Evolutionary conservation across 768 basidiomycete species (phyloP), one percentile per base, ranked within the genome.

Genomic region (Lactarius sanguifluus): DNA sequence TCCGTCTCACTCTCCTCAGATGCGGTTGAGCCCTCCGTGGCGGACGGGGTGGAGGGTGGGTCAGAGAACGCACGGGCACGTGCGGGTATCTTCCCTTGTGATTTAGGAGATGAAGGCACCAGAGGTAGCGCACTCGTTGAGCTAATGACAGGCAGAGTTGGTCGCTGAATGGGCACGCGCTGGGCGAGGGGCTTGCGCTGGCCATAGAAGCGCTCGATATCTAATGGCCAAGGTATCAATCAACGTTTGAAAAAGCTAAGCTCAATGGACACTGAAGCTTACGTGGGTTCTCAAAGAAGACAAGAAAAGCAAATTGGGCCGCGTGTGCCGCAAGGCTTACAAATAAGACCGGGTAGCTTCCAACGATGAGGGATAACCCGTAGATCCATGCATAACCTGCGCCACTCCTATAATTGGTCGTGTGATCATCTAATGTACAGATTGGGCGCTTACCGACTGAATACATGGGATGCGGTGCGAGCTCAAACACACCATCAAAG

Each of bases 281-380:
- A 96, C 95, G 97, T 68, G 97, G 96, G 73, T 96, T 98, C 79
- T 98, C 97, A 72, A 99, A 98, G 76, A 89, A 89, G 18, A 95
- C 83, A 61, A 99, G 81, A 83, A 99, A 99, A 1, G 89, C 94
- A 76, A 99, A 99, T 72, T 99, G 97, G 20, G 92, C 91, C 0
- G 95, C 92, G 72, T 99, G 97, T 0, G 92, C 96, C 2, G 88
- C 88, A n/a, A 99, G 84, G 71, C 92, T 95, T 68, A 89, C 92
- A 73, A 98, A 98, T 15, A 99, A 80, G 12, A 98, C 95, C 0
- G 89, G 83, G 71, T 96, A 94, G 76, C 91, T 93, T 20, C 93
- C 94, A 30, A 87, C 84, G 64, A 96, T 90, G 69, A 99, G 85
- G 2, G 94, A 96, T 25, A 98, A 82, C 28, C 97, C 97, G 73